Percentiles rank a stretch among this genome's conserved stretches.
Conservation (phyloP, 108 stramenopile genomes). For the Discostella stelligeroides region DNA sequence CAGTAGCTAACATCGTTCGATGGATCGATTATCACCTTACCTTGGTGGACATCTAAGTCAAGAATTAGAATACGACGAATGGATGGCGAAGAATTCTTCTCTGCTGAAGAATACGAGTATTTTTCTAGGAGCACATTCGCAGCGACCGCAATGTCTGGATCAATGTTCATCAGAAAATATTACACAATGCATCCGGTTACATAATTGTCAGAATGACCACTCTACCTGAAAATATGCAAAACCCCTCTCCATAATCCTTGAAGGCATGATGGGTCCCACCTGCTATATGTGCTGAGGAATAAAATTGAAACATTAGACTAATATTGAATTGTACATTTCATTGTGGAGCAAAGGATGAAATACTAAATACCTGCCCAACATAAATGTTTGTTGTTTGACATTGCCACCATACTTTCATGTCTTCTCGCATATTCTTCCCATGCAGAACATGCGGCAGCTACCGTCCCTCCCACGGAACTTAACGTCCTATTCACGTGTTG, state of each 20-base stretch:
- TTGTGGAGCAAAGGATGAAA: neutral
- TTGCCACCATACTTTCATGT: slow-evolving; percentile 12
- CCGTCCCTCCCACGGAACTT: slow-evolving; percentile 89
- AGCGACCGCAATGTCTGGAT: slow-evolving; percentile 84
- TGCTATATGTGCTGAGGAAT: slow-evolving; percentile 86
- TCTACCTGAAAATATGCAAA: slow-evolving; percentile 79
- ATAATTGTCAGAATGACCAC: neutral
- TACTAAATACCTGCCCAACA: slow-evolving; percentile 18
- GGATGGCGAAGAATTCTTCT: neutral
- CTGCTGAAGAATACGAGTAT: slow-evolving; percentile 35
- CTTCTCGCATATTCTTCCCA: slow-evolving; percentile 54
- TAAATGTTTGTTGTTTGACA: slow-evolving; percentile 17
- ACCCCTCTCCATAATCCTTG: slow-evolving; percentile 91
- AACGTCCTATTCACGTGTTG: slow-evolving; percentile 78
- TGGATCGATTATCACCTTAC: slow-evolving; percentile 16
- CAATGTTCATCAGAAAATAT: neutral
- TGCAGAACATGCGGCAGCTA: slow-evolving; percentile 75
- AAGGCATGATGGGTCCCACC: slow-evolving; percentile 97
- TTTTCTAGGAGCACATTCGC: slow-evolving; percentile 80
- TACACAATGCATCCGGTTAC: too few relatives aligned
- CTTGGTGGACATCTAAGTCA: slow-evolving; percentile 95
- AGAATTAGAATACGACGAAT: slow-evolving; percentile 74
- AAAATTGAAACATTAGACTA: neutral
- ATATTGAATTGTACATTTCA: neutral
- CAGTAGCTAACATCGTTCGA: neutral